phyloP scores from a whole-genome alignment of 139 green algal species.

The Desmodesmus armatus region DNA sequence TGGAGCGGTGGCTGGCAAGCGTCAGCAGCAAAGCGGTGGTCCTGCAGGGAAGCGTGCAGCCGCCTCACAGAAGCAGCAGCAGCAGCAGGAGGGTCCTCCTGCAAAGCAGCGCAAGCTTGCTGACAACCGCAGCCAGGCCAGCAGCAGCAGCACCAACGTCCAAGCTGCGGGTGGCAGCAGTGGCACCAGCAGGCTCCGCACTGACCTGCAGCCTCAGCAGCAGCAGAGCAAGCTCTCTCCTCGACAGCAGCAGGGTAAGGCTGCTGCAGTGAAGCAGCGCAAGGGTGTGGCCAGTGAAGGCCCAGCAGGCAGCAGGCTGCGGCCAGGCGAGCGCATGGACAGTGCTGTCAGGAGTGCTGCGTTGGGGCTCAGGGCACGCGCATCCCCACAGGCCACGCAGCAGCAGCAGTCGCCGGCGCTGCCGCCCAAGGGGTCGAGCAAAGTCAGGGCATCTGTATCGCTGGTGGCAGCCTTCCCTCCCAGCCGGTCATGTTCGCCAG shows the following conservation, averaged over 20 bases:
- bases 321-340: slow-evolving; percentile 7
- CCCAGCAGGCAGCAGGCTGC: no score
- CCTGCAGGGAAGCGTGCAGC: neutral
- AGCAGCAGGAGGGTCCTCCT: neutral
- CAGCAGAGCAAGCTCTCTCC: no score
- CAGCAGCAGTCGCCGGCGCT: slow-evolving; percentile 21
- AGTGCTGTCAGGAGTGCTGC: slow-evolving; percentile 6
- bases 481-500: neutral
- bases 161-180: neutral
- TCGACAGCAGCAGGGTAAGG: neutral
- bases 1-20: neutral
- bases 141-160: slow-evolving; percentile 12
- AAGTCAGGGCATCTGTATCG: no score
- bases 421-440: no score
- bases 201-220: no score
- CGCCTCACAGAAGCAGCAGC: neutral
- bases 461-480: no score
- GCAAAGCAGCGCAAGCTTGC: neutral
- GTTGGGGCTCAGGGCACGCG: neutral
- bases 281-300: no score
- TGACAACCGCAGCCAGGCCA: neutral
- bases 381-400: slow-evolving; percentile 12
- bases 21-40: neutral
- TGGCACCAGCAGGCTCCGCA: no score
- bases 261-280: neutral